Evolutionary conservation across 176 grass and related monocot genomes (phyloP).

Genomic region (Avena insularis): DNA sequence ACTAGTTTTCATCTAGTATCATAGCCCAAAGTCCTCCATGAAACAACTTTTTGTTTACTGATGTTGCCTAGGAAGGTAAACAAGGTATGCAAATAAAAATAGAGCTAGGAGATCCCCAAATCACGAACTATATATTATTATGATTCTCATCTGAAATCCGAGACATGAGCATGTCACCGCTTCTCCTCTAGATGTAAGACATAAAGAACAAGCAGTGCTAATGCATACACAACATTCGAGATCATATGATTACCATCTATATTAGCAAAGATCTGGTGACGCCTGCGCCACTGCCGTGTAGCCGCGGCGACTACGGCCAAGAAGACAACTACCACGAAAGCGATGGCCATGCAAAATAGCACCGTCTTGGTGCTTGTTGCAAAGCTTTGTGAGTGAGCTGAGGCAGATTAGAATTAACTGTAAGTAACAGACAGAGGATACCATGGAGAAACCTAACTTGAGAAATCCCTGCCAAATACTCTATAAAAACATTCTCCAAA

Average conservation of each 20-base stretch:
- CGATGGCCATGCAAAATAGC: constrained; percentile 36
- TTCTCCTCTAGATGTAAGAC: neutral
- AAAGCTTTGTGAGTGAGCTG: constrained; percentile 43
- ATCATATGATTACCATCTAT: constrained; percentile 62
- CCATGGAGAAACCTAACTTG: neutral
- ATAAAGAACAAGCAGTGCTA: constrained; percentile 16
- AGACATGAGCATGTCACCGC: constrained; percentile 30
- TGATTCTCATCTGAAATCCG: constrained; percentile 23
- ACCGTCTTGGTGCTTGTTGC: constrained; percentile 29
- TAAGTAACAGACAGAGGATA: constrained; percentile 23
- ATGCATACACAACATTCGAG: neutral
- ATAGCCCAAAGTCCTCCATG: neutral
- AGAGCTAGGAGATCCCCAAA: neutral
- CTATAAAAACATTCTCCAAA: neutral
- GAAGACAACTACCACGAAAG: constrained; percentile 33
- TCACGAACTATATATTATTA: constrained; percentile 28
- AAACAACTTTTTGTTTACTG: neutral
- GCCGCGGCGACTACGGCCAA: constrained; percentile 27
- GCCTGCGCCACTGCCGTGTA: constrained; percentile 42
- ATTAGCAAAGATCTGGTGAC: constrained; percentile 72
- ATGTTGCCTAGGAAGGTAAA: constrained; percentile 9
- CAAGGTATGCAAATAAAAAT: constrained; percentile 4
- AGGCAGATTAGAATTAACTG: constrained; percentile 19
- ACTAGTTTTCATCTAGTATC: too few relatives aligned
- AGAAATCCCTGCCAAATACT: too few relatives aligned